Conservation (phyloP, 1,284 basidiomycete genomes). For the Irpex lacteus region DNA sequence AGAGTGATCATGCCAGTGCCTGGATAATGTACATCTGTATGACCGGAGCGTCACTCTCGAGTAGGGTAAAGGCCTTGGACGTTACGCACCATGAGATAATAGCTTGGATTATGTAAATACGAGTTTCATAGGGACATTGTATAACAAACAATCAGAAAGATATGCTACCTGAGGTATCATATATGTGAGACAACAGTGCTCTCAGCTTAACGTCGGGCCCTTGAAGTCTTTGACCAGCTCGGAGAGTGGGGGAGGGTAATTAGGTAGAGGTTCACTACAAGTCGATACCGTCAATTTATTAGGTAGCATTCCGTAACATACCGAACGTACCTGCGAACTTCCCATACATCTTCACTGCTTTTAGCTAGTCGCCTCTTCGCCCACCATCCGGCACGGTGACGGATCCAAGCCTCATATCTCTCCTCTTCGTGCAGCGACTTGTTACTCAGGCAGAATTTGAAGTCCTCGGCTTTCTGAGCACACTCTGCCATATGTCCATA, state of each 20-base stretch:
- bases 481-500: slow-evolving; percentile 82
- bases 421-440: slow-evolving; percentile 79
- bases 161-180: not conserved
- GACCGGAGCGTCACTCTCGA: too few species aligned
- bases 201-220: not conserved
- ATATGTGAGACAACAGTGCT: not conserved
- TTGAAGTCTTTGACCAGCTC: not conserved
- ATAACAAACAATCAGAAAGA: not conserved
- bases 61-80: too few species aligned
- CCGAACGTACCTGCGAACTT: slow-evolving; percentile 66
- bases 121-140: too few species aligned
- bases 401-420: slow-evolving; percentile 81
- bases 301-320: not conserved
- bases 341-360: slow-evolving; percentile 95
- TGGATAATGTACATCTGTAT: too few species aligned
- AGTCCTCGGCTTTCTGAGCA: slow-evolving; percentile 81
- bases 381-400: slow-evolving; percentile 89
- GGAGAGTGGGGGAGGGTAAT: slow-evolving; percentile 25
- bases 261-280: slow-evolving; percentile 26
- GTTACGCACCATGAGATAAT: too few species aligned
- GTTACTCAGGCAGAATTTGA: slow-evolving; percentile 92
- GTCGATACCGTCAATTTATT: not conserved
- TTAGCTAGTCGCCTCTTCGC: slow-evolving; percentile 69
- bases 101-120: too few species aligned
- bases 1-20: not conserved